phyloP scores from a whole-genome alignment of 106 monocot species.

The Cymbidium sinense region DNA sequence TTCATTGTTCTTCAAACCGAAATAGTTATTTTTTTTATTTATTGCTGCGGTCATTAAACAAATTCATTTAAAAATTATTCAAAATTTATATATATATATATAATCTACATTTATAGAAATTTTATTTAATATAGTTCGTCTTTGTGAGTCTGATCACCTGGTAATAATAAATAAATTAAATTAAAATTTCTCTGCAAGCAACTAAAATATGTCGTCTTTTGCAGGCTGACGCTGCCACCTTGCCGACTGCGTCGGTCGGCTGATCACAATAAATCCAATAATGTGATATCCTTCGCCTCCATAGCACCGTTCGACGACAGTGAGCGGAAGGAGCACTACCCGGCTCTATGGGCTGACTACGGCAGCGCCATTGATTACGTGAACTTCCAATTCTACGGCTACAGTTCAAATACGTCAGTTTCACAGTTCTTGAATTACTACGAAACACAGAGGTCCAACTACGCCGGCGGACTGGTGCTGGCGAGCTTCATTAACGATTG shows the following conservation, averaged over 20 bases:
- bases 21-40: too few species aligned
- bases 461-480: conserved; percentile 15
- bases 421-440: conserved; percentile 26
- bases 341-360: conserved; percentile 16
- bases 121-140: too few species aligned
- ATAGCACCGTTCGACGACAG: conserved; percentile 10
- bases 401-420: conserved; percentile 13
- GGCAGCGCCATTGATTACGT: conserved; percentile 21
- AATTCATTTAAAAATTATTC: too few species aligned
- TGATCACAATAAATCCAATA: conserved; percentile 1
- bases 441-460: conserved; percentile 11
- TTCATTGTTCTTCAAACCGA: too few species aligned
- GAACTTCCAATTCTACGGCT: conserved; percentile 34
- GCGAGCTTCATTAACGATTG: conserved; percentile 14
- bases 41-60: too few species aligned
- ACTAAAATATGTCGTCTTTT: too few species aligned
- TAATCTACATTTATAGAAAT: too few species aligned
- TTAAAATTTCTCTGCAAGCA: too few species aligned
- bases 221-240: conserved; percentile 11
- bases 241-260: conserved; percentile 8
- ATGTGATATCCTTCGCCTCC: conserved; percentile 11
- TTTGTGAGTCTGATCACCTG: too few species aligned
- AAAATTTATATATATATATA: too few species aligned
- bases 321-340: conserved; percentile 17
- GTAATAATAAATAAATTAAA: too few species aligned